Base-by-base conservation (phyloP, 1,284 basidiomycete genomes). In the Singerocomus rubriflavus region DNA sequence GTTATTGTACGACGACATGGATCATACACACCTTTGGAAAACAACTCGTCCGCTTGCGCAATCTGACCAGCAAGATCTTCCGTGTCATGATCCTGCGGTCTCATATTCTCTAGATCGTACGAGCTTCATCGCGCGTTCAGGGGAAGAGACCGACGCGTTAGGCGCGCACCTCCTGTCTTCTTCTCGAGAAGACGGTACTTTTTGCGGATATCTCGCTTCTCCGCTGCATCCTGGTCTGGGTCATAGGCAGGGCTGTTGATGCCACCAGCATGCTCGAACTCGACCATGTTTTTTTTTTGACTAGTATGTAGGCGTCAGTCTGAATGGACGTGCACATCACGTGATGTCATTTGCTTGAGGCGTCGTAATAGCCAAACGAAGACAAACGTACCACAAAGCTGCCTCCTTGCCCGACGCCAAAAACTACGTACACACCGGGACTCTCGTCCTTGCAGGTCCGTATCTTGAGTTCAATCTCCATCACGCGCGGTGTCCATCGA, bases 191-290 rank as follows among this genome's bases (percentile, higher is more conserved):
- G 71, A 54, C 88, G 81, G 62, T 90, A 91, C 54, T 80, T 73
- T 62, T 83, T 81, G 40, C 90, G 75, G 7, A 91, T 71, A 37
- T 73, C 74, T 56, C 89, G 82, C 66, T 86, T 85, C 65, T 87
- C 82, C 50, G 85, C 83, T 3, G 81, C 79, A 70, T 90, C 76
- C 62, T 91, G 88, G 63, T 91, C 86, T 13, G 89, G 88, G 62
- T 91, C 87, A 59, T 88, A 91, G 14, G 73, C 70, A 17, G 77
- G 69, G 36, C 66, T 69, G 62, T 60, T 42, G 21, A 29, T 10
- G 4, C 45, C 45, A 29, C 34, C 42, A 6, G 38, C 31, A 25
- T 27, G 21, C 14, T 65, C 54, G 33, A 46, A 51, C 9, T 55
- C 45, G 21, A 45, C 56, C 65, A 66, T 62, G n/a, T 17, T 42